Base-by-base conservation (phyloP, 2,329 filamentous ascomycete genomes). In the Paraphaeosphaeria minitans region DNA sequence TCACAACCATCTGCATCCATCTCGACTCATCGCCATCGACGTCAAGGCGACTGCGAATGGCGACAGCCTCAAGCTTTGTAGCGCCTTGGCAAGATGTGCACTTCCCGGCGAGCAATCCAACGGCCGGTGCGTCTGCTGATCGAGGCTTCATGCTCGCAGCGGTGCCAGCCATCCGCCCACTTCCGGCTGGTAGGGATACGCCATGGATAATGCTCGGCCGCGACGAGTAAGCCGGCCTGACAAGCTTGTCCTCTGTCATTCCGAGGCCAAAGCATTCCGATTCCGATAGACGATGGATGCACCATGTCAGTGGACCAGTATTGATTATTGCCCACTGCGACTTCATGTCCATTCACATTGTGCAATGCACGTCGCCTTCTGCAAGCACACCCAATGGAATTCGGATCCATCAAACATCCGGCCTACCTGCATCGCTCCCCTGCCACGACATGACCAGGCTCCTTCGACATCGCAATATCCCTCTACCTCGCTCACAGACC, bases 11-110 rank as follows among this genome's bases (percentile, higher is more conserved):
- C 47, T 33, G 27, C 35, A 16, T 5, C 35, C 58, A 55, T 46
- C 48, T 37, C 53, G 31, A 35, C 43, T 47, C 58, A 59, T 57
- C 61, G 33, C 42, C 56, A 63, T 59, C 61, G 54, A 63, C 53
- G 58, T 59, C 58, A 61, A 51, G 48, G 10, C 24, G n/a, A 5
- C 45, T 37, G 22, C 53, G 45, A 56, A 43, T 51, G 42, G 21
- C 46, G 24, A 3, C 4, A n/a, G 7, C 35, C 49, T 49, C 56
- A 63, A 58, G 58, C 49, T 61, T 63, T 43, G 14, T 59, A 59
- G 58, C 56, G 56, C 8, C 61, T 63, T 53, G 58, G 61, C 61
- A 49, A 1, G 6, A 52, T 35, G 52, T 47, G 39, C 42, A 12
- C 6, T 46, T 43, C 50, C 51, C 43, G 47, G 58, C 24, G 49